Conservation (phyloP, 2,329 filamentous ascomycete species). For the Calonectria naviculata region DNA sequence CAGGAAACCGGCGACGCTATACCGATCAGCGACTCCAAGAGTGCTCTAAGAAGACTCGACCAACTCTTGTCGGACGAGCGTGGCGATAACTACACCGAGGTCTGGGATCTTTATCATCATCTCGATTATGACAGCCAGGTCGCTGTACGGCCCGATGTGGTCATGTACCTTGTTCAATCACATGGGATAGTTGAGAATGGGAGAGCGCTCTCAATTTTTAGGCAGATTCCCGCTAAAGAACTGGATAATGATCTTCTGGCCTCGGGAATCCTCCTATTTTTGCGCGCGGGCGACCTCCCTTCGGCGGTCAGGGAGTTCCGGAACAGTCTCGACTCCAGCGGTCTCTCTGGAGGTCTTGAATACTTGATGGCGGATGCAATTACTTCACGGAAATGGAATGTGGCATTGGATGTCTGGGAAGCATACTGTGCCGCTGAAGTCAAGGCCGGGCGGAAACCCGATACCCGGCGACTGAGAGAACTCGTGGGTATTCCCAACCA, state of each 20-base stretch:
- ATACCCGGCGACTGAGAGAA: conserved; percentile 29
- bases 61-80: conserved; percentile 39
- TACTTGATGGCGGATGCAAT: conserved; percentile 56
- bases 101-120: conserved; percentile 56
- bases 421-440: conserved; percentile 42
- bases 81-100: conserved; percentile 49
- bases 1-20: not conserved
- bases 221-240: conserved; percentile 44
- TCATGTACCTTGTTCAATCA: conserved; percentile 57
- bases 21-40: not conserved
- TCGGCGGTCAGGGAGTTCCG: conserved; percentile 55
- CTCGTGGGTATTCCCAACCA: conserved; percentile 43
- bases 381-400: conserved; percentile 48
- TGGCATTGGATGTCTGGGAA: conserved; percentile 50
- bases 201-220: conserved; percentile 58
- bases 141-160: conserved; percentile 45
- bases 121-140: conserved; percentile 47
- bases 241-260: conserved; percentile 56
- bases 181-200: conserved; percentile 55
- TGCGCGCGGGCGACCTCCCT: conserved; percentile 51
- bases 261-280: conserved; percentile 53
- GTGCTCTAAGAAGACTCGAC: conserved; percentile 8
- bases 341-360: conserved; percentile 55
- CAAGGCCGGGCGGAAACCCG: conserved; percentile 20
- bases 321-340: conserved; percentile 46